These are phyloP conservation scores for Mucor saturninus DNA, from an alignment of 371 early-diverging fungal genomes.

Conservation along the genomic window DNA sequence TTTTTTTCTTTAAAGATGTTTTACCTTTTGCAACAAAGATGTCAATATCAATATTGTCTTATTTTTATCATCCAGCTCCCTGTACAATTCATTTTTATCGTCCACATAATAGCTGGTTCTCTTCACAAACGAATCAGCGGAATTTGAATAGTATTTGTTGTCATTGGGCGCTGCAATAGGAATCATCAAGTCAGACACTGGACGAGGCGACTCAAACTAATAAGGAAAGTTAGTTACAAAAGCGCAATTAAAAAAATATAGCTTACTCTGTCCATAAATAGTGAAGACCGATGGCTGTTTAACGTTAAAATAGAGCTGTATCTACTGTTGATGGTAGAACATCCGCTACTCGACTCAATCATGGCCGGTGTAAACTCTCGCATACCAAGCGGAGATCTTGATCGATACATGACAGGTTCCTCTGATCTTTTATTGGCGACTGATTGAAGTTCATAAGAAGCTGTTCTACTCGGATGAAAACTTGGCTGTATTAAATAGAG, in stretches of 20 bases:
- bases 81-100: slow-evolving; percentile 1
- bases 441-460: slow-evolving; percentile 23
- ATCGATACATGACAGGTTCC: background rate
- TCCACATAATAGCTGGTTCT: background rate
- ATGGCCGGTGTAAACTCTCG: slow-evolving; percentile 22
- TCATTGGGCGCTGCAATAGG: slow-evolving; percentile 13
- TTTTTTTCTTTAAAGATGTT: too few species aligned
- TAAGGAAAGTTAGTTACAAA: background rate
- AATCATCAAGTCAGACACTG: slow-evolving; percentile 19
- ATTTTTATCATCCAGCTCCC: slow-evolving; percentile 17
- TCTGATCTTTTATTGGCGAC: slow-evolving; percentile 9
- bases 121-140: background rate
- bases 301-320: slow-evolving; percentile 21
- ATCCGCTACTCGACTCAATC: slow-evolving; percentile 19
- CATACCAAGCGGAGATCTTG: slow-evolving; percentile 6
- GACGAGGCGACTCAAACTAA: slow-evolving; percentile 10
- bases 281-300: background rate
- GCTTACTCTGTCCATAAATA: slow-evolving; percentile 3
- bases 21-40: slow-evolving; percentile 21
- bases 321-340: slow-evolving; percentile 22
- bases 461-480: slow-evolving; percentile 24
- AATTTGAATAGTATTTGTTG: background rate
- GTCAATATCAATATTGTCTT: slow-evolving; percentile 17
- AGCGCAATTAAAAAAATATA: too few species aligned
- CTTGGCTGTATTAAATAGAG: slow-evolving; percentile 18